phyloP scores from a whole-genome alignment of 345 rosid genomes.

The Brassica napus region Da-Ae NC_063434.1:6234501-6235000 shows the following conservation, averaged over 20 bases:
- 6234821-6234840: too few species aligned
- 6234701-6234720: background rate
- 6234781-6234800: too few species aligned
- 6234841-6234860: too few species aligned
- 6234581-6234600: background rate
- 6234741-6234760: background rate
- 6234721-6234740: constrained; percentile 13
- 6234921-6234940: too few species aligned
- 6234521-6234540: constrained; percentile 83
- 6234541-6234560: constrained; percentile 76
- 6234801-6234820: too few species aligned
- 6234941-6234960: background rate
- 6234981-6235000: too few species aligned
- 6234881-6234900: too few species aligned
- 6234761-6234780: background rate
- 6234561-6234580: background rate
- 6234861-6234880: too few species aligned
- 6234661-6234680: constrained; percentile 14
- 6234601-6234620: constrained; percentile 11
- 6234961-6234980: background rate
- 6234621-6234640: constrained; percentile 2
- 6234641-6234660: constrained; percentile 1
- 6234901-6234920: too few species aligned
- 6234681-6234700: constrained; percentile 9
- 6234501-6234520: constrained; percentile 82